These are phyloP conservation scores for sunflower (Helianthus annuus) DNA, from an alignment of 129 eudicot species.

Conservation along the genomic window HanXRQr2.0-SUNRISE NC_035439.2:79091881-79092380, in stretches of 20 bases:
- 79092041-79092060: neutral
- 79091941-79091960: neutral
- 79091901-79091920: too few species aligned
- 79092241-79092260: neutral
- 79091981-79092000: too few species aligned
- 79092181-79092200: neutral
- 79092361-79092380: conserved; percentile 3
- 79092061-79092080: neutral
- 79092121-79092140: neutral
- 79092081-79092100: neutral
- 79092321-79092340: neutral
- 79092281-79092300: neutral
- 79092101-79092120: neutral
- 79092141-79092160: neutral
- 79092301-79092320: neutral
- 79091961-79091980: too few species aligned
- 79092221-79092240: neutral
- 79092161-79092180: neutral
- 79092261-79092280: neutral
- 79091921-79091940: neutral
- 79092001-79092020: neutral
- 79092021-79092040: neutral
- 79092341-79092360: neutral
- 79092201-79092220: neutral
- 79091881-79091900: too few species aligned